Conservation (phyloP, 2,329 filamentous ascomycete genomes). For the Paecilomyces dactylethromorphus region DNA sequence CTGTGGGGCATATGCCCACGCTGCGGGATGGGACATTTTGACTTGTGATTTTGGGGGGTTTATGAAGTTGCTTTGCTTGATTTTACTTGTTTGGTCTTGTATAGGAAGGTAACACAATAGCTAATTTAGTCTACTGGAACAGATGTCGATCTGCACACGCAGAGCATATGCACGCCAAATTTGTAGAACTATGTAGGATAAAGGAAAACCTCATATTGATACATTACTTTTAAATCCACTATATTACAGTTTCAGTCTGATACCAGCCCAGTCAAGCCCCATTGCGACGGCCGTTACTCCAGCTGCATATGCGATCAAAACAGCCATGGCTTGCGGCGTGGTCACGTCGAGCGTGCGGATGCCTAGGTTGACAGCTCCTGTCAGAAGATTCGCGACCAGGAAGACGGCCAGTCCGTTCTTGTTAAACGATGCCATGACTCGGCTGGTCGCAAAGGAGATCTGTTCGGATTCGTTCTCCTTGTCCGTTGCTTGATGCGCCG, state of each 20-base stretch:
- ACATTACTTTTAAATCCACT: not conserved
- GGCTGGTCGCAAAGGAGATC: constrained; percentile 66
- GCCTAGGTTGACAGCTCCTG: constrained; percentile 81
- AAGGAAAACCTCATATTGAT: not conserved
- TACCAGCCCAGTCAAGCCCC: constrained; percentile 30
- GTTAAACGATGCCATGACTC: constrained; percentile 77
- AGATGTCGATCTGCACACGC: not conserved
- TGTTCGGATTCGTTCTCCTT: constrained; percentile 56
- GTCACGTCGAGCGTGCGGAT: constrained; percentile 71
- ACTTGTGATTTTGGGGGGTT: not conserved
- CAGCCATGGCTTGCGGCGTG: constrained; percentile 59
- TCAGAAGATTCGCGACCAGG: constrained; percentile 79
- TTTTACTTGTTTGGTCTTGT: not conserved
- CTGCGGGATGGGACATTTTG: not conserved
- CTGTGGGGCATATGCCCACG: not conserved
- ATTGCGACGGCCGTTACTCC: constrained; percentile 60
- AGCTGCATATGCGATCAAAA: constrained; percentile 67
- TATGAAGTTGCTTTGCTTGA: not conserved
- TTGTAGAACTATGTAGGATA: not conserved
- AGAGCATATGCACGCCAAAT: not conserved
- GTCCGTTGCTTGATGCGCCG: constrained; percentile 53
- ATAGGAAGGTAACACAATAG: not conserved
- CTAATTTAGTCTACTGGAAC: not conserved
- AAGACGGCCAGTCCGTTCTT: constrained; percentile 82
- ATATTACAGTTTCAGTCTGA: constrained; percentile 20